Base-by-base conservation (phyloP, 73 alveolate species). In the Halteria grandinella region DNA sequence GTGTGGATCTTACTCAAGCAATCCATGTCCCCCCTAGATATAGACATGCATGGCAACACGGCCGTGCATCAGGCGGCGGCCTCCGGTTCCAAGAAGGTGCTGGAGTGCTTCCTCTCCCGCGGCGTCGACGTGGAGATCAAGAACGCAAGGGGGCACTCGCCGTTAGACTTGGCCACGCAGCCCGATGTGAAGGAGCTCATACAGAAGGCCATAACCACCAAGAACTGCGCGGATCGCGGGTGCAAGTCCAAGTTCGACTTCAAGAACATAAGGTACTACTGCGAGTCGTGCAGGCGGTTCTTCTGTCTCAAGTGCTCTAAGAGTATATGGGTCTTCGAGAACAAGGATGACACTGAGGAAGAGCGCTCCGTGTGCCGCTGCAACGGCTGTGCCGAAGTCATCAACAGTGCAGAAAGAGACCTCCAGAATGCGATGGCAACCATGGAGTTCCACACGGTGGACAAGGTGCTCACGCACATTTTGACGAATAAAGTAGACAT, bases 61-160 rank as follows among this genome's bases (percentile, higher is more conserved):
- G 94, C 96, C 17, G 90, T 92, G 17, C 98, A 92, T 80, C 91
- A 92, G 31, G 94, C 98, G 0, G 96, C 95, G 8, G 98, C 96
- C 11, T 75, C 91, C 18, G 93, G 95, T 21, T 45, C 64, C 44
- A 69, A 45, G 39, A 78, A 60, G 20, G 90, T 91, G 2, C 81
- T 92, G 14, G 95, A 92, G 81, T 85, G 91, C 53, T 89, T 89
- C 88, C 57, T 92, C 57, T 93, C 96, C 25, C 39, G 89, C 50
- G 98, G 98, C 1, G 95, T 92, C 36, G 94, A 89, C 80, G 84
- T 90, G 10, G 94, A 85, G 25, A 66, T 78, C 48, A 92, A 89
- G 62, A 92, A 92, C 49, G 89, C 95, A n/a, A 89, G 98, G 85
- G 89, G 95, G 14, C 98, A 92, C 72, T 85, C 87, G n/a, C 91